Percentiles rank a stretch among this genome's conserved stretches.
Conservation (phyloP, 2,329 filamentous ascomycete species). For the Chaetomium globosum region DNA sequence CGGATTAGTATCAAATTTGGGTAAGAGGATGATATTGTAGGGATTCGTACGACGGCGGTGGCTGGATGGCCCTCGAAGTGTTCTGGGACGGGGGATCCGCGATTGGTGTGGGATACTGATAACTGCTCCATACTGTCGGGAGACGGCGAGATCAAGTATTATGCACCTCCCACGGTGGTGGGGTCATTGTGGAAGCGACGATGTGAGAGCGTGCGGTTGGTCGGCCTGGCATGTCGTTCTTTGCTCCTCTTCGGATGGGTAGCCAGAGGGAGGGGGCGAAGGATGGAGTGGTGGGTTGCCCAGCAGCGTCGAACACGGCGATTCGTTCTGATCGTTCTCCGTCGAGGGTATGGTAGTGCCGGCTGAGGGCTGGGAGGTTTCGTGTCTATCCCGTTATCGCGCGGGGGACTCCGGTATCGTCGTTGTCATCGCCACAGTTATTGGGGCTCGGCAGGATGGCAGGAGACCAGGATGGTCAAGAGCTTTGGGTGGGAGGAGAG, state of each 20-base stretch:
- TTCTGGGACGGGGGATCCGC: background rate
- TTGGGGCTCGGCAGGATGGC: background rate
- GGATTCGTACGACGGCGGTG: background rate
- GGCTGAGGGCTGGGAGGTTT: background rate
- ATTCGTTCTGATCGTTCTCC: background rate
- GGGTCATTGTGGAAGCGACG: background rate
- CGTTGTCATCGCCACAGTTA: background rate
- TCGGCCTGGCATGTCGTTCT: conserved; percentile 8
- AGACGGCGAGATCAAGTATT: conserved; percentile 11
- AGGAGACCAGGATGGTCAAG: background rate
- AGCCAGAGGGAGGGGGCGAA: background rate
- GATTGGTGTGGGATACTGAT: background rate
- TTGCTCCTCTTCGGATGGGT: background rate
- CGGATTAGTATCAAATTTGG: background rate
- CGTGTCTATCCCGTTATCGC: background rate
- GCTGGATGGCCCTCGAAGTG: background rate
- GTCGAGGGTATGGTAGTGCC: background rate
- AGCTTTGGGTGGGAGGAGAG: background rate
- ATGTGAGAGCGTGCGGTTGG: background rate
- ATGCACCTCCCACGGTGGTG: background rate
- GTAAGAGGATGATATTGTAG: background rate
- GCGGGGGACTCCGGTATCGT: background rate
- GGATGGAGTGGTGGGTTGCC: conserved; percentile 4
- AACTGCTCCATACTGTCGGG: background rate
- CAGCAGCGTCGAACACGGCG: background rate